phyloP scores from a whole-genome alignment of 2,329 filamentous ascomycete genomes.

The Venturia nashicola region DNA sequence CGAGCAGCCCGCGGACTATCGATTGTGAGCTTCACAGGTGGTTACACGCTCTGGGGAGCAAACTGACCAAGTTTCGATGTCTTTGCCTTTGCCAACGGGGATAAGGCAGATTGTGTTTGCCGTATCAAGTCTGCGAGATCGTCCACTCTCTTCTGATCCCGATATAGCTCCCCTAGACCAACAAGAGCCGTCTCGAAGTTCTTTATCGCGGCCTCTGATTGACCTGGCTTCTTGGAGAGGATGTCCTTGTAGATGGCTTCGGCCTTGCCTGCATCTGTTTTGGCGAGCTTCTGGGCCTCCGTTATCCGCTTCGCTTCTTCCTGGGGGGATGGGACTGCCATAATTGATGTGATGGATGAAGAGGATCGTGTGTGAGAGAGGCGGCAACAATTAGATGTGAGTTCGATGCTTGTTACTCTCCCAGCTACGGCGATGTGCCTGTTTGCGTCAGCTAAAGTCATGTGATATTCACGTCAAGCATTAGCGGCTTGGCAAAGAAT shows the following conservation, averaged over 20 bases:
- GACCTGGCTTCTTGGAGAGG: slow-evolving; percentile 70
- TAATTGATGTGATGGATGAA: background rate
- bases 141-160: slow-evolving; percentile 70
- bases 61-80: slow-evolving; percentile 82
- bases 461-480: background rate
- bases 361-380: background rate
- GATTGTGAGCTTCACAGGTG: background rate
- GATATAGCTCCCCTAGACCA: slow-evolving; percentile 82
- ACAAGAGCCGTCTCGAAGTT: slow-evolving; percentile 87
- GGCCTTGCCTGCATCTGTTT: slow-evolving; percentile 70
- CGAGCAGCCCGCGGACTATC: slow-evolving; percentile 86
- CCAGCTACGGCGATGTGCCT: too few relatives aligned
- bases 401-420: background rate
- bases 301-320: slow-evolving; percentile 57
- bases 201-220: slow-evolving; percentile 73
- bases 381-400: background rate
- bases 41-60: background rate
- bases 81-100: slow-evolving; percentile 97
- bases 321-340: slow-evolving; percentile 12
- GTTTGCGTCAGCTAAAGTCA: background rate
- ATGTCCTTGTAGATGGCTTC: slow-evolving; percentile 84
- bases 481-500: background rate
- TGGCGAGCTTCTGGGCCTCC: slow-evolving; percentile 76
- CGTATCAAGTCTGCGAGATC: slow-evolving; percentile 84
- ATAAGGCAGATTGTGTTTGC: slow-evolving; percentile 80